Conservation (phyloP, 75 land plant species). For the Chamaecyparis obtusa region DNA sequence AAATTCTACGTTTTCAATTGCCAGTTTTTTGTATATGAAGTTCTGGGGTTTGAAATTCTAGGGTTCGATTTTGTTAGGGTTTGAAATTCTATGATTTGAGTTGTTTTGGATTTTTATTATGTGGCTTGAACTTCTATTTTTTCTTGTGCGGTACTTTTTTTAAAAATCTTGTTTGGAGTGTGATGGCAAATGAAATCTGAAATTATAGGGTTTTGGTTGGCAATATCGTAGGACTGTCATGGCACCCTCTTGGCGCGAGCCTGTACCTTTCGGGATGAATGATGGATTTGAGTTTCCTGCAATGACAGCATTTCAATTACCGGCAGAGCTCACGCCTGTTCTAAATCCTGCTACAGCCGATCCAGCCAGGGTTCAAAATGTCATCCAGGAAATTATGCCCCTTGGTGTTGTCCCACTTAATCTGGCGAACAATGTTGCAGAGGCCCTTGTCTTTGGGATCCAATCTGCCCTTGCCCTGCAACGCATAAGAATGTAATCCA, state of each 20-base stretch:
- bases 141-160: neutral
- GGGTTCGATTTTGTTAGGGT: neutral
- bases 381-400: slow-evolving; percentile 23
- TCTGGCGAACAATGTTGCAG: slow-evolving; percentile 26
- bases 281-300: slow-evolving; percentile 36
- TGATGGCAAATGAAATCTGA: neutral
- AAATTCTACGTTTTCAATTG: no score
- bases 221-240: slow-evolving; percentile 1
- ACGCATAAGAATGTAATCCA: neutral
- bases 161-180: neutral
- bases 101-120: neutral
- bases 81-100: neutral
- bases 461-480: slow-evolving; percentile 27
- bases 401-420: slow-evolving; percentile 36
- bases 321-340: slow-evolving; percentile 17
- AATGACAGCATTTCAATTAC: slow-evolving; percentile 31
- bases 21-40: neutral
- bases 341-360: slow-evolving; percentile 14
- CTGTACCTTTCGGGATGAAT: slow-evolving; percentile 26
- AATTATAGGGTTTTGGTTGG: neutral
- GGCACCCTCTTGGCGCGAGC: slow-evolving; percentile 36
- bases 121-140: no score
- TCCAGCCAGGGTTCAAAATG: slow-evolving; percentile 21
- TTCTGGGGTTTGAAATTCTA: neutral
- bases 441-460: slow-evolving; percentile 31